Percentiles rank a stretch among this genome's conserved stretches.
Conservation (phyloP, 106 monocot species). For the Amphibolis antarctica region DNA sequence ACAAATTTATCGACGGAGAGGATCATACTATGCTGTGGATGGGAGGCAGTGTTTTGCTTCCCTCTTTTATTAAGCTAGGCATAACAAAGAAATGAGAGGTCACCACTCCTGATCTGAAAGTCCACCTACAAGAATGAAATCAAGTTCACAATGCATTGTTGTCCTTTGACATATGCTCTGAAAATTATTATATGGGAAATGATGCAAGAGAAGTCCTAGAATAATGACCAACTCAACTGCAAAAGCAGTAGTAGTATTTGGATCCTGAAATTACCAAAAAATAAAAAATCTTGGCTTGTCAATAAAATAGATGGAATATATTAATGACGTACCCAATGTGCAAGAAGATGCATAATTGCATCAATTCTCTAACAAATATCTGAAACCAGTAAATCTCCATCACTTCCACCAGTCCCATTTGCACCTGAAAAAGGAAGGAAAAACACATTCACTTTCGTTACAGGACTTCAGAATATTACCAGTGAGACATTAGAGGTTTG, state of each 20-base stretch:
- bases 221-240: too few species aligned
- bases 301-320: not conserved
- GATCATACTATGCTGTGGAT: constrained; percentile 70
- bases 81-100: constrained; percentile 55
- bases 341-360: constrained; percentile 75
- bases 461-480: not conserved
- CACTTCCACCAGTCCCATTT: constrained; percentile 43
- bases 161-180: too few species aligned
- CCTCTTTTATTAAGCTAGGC: constrained; percentile 38
- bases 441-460: not conserved
- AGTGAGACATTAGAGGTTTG: not conserved
- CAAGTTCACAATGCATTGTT: not conserved
- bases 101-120: constrained; percentile 62
- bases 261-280: too few species aligned
- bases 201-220: too few species aligned
- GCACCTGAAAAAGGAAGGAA: constrained; percentile 29
- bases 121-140: constrained; percentile 56
- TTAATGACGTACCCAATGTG: constrained; percentile 66
- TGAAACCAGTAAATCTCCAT: constrained; percentile 68
- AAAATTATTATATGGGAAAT: too few species aligned
- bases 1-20: not conserved
- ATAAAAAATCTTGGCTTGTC: not conserved
- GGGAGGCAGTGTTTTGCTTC: constrained; percentile 47
- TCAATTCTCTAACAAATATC: constrained; percentile 64
- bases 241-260: too few species aligned